phyloP scores from a whole-genome alignment of 2,329 filamentous ascomycete genomes.

The Graphilbum ipis-grandicollis region DNA sequence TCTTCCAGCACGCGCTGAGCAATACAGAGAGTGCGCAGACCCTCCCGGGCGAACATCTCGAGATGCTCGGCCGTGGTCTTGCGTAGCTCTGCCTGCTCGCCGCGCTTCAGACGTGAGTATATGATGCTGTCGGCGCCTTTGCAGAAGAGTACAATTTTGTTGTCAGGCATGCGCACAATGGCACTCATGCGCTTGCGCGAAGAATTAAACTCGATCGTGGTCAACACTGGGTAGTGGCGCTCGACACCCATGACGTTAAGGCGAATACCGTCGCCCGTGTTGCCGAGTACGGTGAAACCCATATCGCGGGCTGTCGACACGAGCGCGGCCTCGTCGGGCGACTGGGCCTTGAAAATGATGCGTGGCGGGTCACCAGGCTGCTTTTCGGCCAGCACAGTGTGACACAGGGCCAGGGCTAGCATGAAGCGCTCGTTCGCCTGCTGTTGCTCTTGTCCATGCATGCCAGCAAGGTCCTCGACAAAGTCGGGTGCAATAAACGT shows the following conservation, averaged over 20 bases:
- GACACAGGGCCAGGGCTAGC: conserved; percentile 86
- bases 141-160: conserved; percentile 79
- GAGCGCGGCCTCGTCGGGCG: conserved; percentile 86
- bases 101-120: conserved; percentile 72
- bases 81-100: conserved; percentile 73
- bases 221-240: conserved; percentile 69
- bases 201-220: conserved; percentile 95
- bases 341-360: conserved; percentile 94
- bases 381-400: conserved; percentile 86
- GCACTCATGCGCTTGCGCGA: conserved; percentile 95
- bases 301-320: conserved; percentile 89
- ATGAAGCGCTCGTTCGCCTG: conserved; percentile 77
- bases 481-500: conserved; percentile 90
- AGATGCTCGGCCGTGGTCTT: conserved; percentile 78
- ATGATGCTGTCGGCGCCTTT: conserved; percentile 97
- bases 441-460: conserved; percentile 60
- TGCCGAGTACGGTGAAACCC: conserved; percentile 81
- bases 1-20: conserved; percentile 68
- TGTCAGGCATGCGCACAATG: conserved; percentile 87
- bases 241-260: conserved; percentile 80
- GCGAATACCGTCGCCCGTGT: conserved; percentile 62
- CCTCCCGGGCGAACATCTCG: conserved; percentile 92
- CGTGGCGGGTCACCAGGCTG: conserved; percentile 77
- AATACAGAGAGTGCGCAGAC: conserved; percentile 85
- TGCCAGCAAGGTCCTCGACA: conserved; percentile 63